Evolutionary conservation across 2,329 filamentous ascomycete species (phyloP), one percentile per base, ranked within the genome.

Genomic region (Fusarium verrucosum): DNA sequence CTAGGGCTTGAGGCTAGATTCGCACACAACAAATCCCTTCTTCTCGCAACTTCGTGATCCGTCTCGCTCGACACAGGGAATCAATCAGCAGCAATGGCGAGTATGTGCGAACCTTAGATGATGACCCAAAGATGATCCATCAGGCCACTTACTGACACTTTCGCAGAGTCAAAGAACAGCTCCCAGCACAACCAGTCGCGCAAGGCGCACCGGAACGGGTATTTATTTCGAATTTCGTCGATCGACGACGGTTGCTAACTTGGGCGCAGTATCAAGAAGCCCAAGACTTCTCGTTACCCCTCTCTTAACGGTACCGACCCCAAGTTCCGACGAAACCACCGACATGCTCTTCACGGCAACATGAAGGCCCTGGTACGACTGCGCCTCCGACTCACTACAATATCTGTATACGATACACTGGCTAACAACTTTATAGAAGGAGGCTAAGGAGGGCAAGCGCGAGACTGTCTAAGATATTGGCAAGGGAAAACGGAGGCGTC

Each of bases 131-230:
- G 16, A 32, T 35, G 8, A 50, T 25, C 5, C 10, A 22, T 44
- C 30, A 54, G 35, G 35, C 57, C 35, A 58, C 70, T 72, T 60
- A 72, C 70, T 72, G 62, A 72, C 62, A 40, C 44, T 65, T 46
- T 35, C 58, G 26, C 80, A 97, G 94, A 98, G 89, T 98, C 95
- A 78, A 98, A 98, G 93, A 98, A 98, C 90, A 96, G 92, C 85
- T 97, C 94, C 78, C 94, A 98, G 88, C 93, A 97, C 87, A 97
- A 97, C 86, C 91, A 95, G 89, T 89, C 88, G 82, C 91, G 91
- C 87, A 99, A 99, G 92, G 94, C 93, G 85, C 95, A 99, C 90
- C 90, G 91, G 81, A 99, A 99, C 88, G 95, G 95, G 94, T 97
- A 90, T 77, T 90, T 85, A 56, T 68, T 42, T 59, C 43, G 44